These are phyloP conservation scores for Kwoniella shivajii DNA, from an alignment of 1,284 basidiomycete genomes.

Conservation along the genomic window DNA sequence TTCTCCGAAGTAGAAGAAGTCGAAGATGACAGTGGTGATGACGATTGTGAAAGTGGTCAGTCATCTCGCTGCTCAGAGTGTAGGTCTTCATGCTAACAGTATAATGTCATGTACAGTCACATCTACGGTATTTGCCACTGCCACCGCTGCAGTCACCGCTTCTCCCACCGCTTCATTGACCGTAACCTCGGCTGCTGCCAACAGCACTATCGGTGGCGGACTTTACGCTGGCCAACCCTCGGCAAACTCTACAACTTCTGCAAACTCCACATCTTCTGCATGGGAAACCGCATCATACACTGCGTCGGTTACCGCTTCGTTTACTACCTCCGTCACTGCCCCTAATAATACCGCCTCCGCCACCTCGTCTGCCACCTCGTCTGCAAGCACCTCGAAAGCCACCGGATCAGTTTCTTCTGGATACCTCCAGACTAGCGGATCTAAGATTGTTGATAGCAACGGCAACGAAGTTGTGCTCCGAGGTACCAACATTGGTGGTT, in stretches of 20 bases:
- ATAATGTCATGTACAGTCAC: background rate
- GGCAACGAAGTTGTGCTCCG: slow-evolving; percentile 38
- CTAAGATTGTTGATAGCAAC: slow-evolving; percentile 34
- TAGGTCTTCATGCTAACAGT: background rate
- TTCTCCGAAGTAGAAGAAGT: slow-evolving; percentile 41
- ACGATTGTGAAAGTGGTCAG: slow-evolving; percentile 23
- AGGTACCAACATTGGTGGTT: slow-evolving; percentile 45
- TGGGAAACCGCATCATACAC: background rate
- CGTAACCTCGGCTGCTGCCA: slow-evolving; percentile 12
- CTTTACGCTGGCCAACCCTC: slow-evolving; percentile 16
- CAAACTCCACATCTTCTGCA: slow-evolving; percentile 5
- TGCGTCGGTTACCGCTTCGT: slow-evolving; percentile 18
- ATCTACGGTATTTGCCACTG: slow-evolving; percentile 1
- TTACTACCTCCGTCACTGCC: background rate
- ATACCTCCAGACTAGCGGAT: slow-evolving; percentile 36
- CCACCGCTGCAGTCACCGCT: slow-evolving; percentile 5
- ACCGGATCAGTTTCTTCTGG: slow-evolving; percentile 26
- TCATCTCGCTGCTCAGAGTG: background rate
- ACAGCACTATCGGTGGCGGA: slow-evolving; percentile 20
- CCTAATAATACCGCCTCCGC: slow-evolving; percentile 10
- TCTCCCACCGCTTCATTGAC: slow-evolving; percentile 15
- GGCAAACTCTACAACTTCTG: slow-evolving; percentile 13
- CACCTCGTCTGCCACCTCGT: slow-evolving; percentile 14
- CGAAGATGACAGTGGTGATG: slow-evolving; percentile 31
- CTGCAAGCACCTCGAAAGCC: slow-evolving; percentile 15